Evolutionary conservation across 2,329 filamentous ascomycete genomes (phyloP).

Genomic region (Mycocentrospora acerina): DNA sequence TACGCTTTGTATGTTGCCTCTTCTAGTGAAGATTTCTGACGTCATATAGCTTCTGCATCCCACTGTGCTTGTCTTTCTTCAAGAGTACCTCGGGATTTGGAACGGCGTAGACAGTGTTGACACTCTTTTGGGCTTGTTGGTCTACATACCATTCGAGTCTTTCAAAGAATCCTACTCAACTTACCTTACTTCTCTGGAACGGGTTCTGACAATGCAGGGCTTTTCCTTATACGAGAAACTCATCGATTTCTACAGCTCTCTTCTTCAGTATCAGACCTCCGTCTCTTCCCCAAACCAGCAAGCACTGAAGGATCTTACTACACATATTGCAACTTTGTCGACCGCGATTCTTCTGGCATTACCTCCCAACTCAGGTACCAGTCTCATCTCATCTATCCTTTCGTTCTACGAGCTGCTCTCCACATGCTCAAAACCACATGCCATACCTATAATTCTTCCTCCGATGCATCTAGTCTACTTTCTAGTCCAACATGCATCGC

Average conservation of each 20-base stretch:
- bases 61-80: slow-evolving; percentile 35
- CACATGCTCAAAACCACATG: slow-evolving; percentile 24
- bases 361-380: slow-evolving; percentile 25
- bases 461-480: slow-evolving; percentile 68
- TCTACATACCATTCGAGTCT: slow-evolving; percentile 45
- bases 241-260: slow-evolving; percentile 65
- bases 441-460: slow-evolving; percentile 68
- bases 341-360: slow-evolving; percentile 33
- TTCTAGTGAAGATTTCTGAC: slow-evolving; percentile 3
- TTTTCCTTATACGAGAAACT: slow-evolving; percentile 59
- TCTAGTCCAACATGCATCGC: slow-evolving; percentile 66
- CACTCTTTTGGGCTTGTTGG: slow-evolving; percentile 55
- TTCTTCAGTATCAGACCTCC: slow-evolving; percentile 60
- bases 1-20: slow-evolving; percentile 6
- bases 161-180: slow-evolving; percentile 51
- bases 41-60: slow-evolving; percentile 32
- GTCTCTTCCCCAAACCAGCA: slow-evolving; percentile 44
- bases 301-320: slow-evolving; percentile 34
- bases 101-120: slow-evolving; percentile 35
- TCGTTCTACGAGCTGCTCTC: slow-evolving; percentile 70
- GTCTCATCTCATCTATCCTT: slow-evolving; percentile 56
- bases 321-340: slow-evolving; percentile 35
- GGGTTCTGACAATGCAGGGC: slow-evolving; percentile 39
- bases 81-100: slow-evolving; percentile 40
- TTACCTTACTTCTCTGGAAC: slow-evolving; percentile 46